Evolutionary conservation across 805 yeast species (phyloP).

Genomic region (Barnettozyma sp.): DNA sequence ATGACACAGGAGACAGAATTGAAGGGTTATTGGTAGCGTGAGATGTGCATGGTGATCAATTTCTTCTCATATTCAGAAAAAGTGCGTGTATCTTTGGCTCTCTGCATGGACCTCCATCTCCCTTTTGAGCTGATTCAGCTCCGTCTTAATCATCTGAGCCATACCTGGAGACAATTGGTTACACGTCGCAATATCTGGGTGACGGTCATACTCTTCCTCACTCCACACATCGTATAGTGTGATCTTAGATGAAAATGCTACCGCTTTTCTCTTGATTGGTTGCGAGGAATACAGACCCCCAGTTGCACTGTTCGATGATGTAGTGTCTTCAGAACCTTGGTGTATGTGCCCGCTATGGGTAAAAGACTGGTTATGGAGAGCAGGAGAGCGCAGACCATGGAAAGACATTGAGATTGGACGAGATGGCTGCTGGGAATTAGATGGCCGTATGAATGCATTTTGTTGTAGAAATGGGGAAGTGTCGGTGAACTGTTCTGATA

Average conservation of each 20-base stretch:
- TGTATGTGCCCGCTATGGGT: too few relatives aligned
- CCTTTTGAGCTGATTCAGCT: slow-evolving; percentile 69
- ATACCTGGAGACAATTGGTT: slow-evolving; percentile 80
- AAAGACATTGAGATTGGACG: slow-evolving; percentile 46
- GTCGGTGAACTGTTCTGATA: slow-evolving; percentile 3
- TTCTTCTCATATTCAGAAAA: slow-evolving; percentile 47
- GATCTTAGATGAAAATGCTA: slow-evolving; percentile 73
- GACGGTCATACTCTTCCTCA: slow-evolving; percentile 82
- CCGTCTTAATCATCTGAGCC: slow-evolving; percentile 82
- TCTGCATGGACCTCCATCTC: slow-evolving; percentile 79
- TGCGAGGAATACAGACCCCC: too few relatives aligned
- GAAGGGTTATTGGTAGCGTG: too few relatives aligned
- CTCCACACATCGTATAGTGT: slow-evolving; percentile 80
- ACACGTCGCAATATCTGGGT: slow-evolving; percentile 89
- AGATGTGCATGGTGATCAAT: too few relatives aligned
- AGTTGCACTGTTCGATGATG: too few relatives aligned
- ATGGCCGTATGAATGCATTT: slow-evolving; percentile 13
- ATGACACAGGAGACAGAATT: neutral
- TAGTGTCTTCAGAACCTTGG: slow-evolving; percentile 26
- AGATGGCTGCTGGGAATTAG: neutral
- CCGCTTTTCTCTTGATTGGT: slow-evolving; percentile 29
- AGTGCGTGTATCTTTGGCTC: slow-evolving; percentile 79
- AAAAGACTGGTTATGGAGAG: slow-evolving; percentile 43
- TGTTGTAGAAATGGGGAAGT: slow-evolving; percentile 20
- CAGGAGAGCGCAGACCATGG: slow-evolving; percentile 55